These are phyloP conservation scores for Ophiocordyceps robertsii DNA, from an alignment of 2,329 filamentous ascomycete genomes.

Conservation along the genomic window DNA sequence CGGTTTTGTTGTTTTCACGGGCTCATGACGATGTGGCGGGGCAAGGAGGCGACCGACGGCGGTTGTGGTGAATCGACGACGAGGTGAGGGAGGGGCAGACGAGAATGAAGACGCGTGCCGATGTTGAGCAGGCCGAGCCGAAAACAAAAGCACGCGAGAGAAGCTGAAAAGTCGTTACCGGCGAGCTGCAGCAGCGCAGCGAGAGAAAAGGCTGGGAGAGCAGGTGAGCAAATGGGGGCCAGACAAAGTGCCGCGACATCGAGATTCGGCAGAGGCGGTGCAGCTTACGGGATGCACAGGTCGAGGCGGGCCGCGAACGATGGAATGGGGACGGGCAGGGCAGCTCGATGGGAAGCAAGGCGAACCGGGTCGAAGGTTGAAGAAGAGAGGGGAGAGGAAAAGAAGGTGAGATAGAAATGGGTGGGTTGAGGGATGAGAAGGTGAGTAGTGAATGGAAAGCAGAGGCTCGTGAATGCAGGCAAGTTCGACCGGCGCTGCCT, in stretches of 20 bases:
- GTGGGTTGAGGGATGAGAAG: not conserved
- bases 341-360: too few relatives aligned
- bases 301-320: too few relatives aligned
- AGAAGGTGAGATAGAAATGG: not conserved
- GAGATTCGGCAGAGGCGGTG: too few relatives aligned
- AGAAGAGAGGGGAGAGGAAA: not conserved
- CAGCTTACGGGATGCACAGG: too few relatives aligned
- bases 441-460: not conserved
- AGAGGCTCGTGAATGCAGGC: conserved; percentile 1
- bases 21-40: not conserved
- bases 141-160: not conserved
- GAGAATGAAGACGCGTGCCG: not conserved
- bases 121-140: not conserved
- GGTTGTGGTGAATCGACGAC: not conserved
- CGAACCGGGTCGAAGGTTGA: too few relatives aligned
- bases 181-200: not conserved
- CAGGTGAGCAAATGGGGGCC: not conserved
- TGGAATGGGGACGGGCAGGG: too few relatives aligned
- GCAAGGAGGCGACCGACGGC: not conserved
- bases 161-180: not conserved
- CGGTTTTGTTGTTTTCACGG: not conserved
- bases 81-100: not conserved
- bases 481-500: conserved; percentile 1
- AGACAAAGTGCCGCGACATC: not conserved
- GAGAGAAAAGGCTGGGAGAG: not conserved